Evolutionary conservation across 164 flowering plant species (phyloP).

Genomic region (Magnolia officinalis): DNA sequence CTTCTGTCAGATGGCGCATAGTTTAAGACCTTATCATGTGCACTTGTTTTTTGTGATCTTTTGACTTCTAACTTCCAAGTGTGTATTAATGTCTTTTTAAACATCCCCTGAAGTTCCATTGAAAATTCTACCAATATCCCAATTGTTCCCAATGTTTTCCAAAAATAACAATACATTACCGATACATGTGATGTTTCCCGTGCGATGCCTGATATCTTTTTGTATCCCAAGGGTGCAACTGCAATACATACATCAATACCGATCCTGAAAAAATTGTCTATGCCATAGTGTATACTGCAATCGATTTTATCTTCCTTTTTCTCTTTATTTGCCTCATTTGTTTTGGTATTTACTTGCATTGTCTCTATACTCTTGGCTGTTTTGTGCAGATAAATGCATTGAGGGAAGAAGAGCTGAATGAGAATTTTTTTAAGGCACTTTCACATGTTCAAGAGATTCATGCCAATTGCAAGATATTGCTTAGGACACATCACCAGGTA

Average conservation of each 20-base stretch:
- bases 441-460: conserved; percentile 97
- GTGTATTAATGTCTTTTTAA: no score
- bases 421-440: conserved; percentile 88
- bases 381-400: conserved; percentile 67
- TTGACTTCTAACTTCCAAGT: no score
- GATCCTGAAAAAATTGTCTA: no score
- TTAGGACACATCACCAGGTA: conserved; percentile 98
- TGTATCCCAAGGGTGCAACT: neutral
- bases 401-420: conserved; percentile 80
- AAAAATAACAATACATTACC: no score
- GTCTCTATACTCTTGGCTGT: neutral
- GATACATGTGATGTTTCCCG: no score
- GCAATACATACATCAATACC: neutral
- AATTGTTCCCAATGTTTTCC: no score
- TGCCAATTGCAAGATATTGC: conserved; percentile 89
- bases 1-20: no score
- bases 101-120: no score
- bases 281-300: neutral
- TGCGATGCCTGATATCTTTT: neutral
- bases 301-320: neutral
- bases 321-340: neutral
- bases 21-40: no score
- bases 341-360: neutral
- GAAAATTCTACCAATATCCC: no score
- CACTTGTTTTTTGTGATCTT: no score